Evolutionary conservation across 2,329 filamentous ascomycete genomes (phyloP).

Genomic region (Colletotrichum siamense): DNA sequence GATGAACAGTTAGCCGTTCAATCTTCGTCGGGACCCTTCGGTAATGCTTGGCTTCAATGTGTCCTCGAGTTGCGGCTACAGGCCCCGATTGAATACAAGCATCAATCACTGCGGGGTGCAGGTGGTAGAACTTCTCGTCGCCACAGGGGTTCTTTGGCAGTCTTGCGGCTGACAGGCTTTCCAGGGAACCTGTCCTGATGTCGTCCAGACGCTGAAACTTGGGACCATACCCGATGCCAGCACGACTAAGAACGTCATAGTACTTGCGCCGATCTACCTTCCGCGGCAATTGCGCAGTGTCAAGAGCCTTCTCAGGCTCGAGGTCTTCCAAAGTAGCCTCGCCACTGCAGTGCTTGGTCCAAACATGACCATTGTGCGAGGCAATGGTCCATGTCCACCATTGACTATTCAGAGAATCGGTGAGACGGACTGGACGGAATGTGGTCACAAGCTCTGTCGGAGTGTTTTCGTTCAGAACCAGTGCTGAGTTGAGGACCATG

Average conservation of each 20-base stretch:
- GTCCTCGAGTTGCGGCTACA: slow-evolving; percentile 19
- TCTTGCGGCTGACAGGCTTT: neutral
- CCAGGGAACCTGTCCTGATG: neutral
- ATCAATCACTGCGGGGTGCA: neutral
- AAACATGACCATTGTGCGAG: neutral
- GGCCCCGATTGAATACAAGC: neutral
- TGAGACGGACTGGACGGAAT: neutral
- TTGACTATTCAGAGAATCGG: neutral
- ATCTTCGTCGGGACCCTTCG: neutral
- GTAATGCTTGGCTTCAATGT: neutral
- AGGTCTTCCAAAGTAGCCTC: neutral
- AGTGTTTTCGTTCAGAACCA: neutral
- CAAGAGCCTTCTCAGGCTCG: neutral
- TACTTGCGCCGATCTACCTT: neutral
- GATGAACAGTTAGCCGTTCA: neutral
- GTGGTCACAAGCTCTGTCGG: neutral
- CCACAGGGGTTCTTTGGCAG: no score
- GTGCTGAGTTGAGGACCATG: neutral
- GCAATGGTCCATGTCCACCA: neutral
- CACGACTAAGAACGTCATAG: neutral
- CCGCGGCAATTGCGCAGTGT: neutral
- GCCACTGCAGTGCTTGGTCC: neutral
- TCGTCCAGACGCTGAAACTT: neutral
- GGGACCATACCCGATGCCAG: neutral
- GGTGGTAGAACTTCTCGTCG: neutral